Percentiles rank a stretch among this genome's conserved stretches.
Evolutionary conservation across 345 rosid genomes (phyloP).

Genomic region (Citrus mangshanensis): DNA sequence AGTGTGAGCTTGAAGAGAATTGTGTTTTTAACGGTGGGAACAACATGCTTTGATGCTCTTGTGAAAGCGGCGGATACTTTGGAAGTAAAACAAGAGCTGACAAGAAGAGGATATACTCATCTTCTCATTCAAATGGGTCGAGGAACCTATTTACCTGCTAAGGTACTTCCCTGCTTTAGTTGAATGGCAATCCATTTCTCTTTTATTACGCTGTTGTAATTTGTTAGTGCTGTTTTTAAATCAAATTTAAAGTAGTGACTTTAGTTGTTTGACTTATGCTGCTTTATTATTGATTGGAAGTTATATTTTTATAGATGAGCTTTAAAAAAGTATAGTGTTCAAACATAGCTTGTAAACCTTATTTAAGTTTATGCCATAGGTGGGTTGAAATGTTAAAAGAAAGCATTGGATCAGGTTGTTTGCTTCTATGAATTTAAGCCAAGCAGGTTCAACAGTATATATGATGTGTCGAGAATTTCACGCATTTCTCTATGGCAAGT

Average conservation of each 20-base stretch:
- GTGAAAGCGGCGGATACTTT: slow-evolving; percentile 54
- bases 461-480: neutral
- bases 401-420: neutral
- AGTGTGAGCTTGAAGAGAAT: slow-evolving; percentile 28
- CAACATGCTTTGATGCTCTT: slow-evolving; percentile 82
- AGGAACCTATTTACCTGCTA: slow-evolving; percentile 58
- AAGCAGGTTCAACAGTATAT: neutral
- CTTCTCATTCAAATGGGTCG: slow-evolving; percentile 90
- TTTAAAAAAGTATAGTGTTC: neutral
- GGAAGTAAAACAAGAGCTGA: slow-evolving; percentile 54
- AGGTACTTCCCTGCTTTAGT: slow-evolving; percentile 37
- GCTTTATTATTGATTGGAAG: neutral
- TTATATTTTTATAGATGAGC: neutral
- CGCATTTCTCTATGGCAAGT: neutral
- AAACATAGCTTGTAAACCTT: too few relatives aligned
- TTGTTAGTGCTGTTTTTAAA: neutral
- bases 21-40: slow-evolving; percentile 89
- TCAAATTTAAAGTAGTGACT: neutral
- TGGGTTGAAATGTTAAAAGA: neutral
- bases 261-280: neutral
- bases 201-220: neutral
- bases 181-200: neutral
- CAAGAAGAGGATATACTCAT: slow-evolving; percentile 64
- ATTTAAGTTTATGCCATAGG: too few relatives aligned
- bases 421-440: neutral